phyloP scores from a whole-genome alignment of 441 rosid species.

The Gossypium gossypioides region DNA sequence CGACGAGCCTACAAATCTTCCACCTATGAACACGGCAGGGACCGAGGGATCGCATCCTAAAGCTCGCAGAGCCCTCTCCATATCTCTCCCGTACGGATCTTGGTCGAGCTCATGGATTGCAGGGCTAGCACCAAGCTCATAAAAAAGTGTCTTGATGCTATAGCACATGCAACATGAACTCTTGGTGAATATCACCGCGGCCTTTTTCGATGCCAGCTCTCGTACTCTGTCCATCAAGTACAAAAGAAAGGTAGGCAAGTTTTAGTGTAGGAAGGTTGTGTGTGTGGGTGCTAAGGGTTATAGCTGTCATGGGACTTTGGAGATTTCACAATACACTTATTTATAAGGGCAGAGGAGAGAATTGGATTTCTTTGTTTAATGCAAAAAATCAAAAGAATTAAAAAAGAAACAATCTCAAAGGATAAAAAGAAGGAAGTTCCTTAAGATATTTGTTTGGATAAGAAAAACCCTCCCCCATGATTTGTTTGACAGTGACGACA shows the following conservation, averaged over 20 bases:
- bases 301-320: conserved; percentile 31
- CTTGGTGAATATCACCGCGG: conserved; percentile 89
- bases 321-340: conserved; percentile 37
- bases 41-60: conserved; percentile 58
- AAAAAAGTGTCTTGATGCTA: conserved; percentile 74
- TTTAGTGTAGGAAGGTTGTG: conserved; percentile 1
- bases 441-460: conserved; percentile 52
- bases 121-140: conserved; percentile 85
- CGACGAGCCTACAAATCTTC: conserved; percentile 65
- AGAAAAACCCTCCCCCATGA: conserved; percentile 25
- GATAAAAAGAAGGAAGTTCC: conserved; percentile 31
- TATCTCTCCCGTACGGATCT: conserved; percentile 56
- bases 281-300: neutral
- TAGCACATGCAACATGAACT: conserved; percentile 94
- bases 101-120: conserved; percentile 79
- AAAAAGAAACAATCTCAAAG: conserved; percentile 4
- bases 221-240: conserved; percentile 54
- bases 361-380: conserved; percentile 28
- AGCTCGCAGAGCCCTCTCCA: conserved; percentile 60
- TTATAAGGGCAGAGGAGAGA: conserved; percentile 41
- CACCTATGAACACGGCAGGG: conserved; percentile 90
- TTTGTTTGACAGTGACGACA: conserved; percentile 35
- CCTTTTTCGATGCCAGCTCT: conserved; percentile 69
- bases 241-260: neutral
- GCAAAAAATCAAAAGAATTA: conserved; percentile 4